Base-by-base conservation (phyloP, 345 rosid genomes). In the Hevea brasiliensis region DNA sequence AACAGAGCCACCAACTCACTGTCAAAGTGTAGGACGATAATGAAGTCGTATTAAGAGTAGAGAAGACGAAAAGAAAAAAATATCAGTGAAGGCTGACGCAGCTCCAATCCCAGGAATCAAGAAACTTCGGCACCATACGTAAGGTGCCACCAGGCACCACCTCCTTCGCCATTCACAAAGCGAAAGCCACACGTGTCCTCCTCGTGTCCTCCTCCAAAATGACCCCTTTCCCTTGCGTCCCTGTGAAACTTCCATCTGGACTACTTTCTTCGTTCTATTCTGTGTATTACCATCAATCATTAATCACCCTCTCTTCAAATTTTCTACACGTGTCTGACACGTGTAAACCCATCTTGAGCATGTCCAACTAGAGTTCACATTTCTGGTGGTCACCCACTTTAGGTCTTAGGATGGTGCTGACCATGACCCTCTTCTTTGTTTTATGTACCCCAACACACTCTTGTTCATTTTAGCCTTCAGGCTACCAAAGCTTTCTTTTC, bases 311-410 rank as follows among this genome's bases (percentile, higher is more conserved):
- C 41, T 59, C 62, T 6, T 74, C 37, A 57, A 57, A 72, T 68
- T 44, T 77, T 74, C 79, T 64, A 84, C 86, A 77, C 84, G 75
- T 85, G 84, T 66, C 74, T 66, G 74, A 17, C 87, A 82, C 88
- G 81, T 76, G 84, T 80, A 59, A 11, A 21, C 35, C 74, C 58
- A 48, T 63, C 71, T 15, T 23, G 67, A 68, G 58, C 55, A 23
- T 32, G 7, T 29, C 67, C 3, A 82, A 80, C 84, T 62, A 72
- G 35, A 71, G 82, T 80, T 78, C 68, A 11, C 59, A 13, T 29
- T 20, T 10, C 51, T 59, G 51, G 75, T 78, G 62, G 80, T 74
- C 65, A 57, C 35, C 76, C 63, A 0, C 54, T 32, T 65, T 40
- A 17, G 47, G 21, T 18, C 0, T 37, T 42, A 4, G 24, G 72